Conservation (phyloP, 2,329 filamentous ascomycete species). For the Cladophialophora carrionii region DNA sequence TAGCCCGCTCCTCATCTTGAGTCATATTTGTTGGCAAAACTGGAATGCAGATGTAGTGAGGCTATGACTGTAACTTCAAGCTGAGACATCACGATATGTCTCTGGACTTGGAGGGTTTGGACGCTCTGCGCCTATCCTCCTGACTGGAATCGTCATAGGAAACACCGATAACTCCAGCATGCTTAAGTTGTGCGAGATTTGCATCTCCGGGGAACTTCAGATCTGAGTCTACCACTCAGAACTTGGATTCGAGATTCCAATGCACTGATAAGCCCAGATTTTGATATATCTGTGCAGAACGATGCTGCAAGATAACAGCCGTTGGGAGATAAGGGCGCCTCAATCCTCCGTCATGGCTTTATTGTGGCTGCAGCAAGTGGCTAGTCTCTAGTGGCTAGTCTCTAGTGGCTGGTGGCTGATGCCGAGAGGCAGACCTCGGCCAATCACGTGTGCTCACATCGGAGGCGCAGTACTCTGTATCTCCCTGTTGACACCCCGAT, state of each 20-base stretch:
- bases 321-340: neutral
- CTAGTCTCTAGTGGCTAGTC: neutral
- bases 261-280: conserved; percentile 7
- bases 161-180: neutral
- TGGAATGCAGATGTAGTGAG: conserved; percentile 1
- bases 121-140: neutral
- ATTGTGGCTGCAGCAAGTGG: neutral
- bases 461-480: neutral
- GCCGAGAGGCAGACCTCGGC: neutral
- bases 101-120: neutral
- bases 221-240: conserved; percentile 7
- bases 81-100: conserved; percentile 6
- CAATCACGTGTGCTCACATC: neutral
- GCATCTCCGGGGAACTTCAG: conserved; percentile 27
- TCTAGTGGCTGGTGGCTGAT: too few species aligned
- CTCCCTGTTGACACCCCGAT: neutral
- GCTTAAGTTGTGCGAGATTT: neutral
- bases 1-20: conserved; percentile 25
- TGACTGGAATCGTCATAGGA: neutral
- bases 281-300: neutral
- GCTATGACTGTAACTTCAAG: neutral
- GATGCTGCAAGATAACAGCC: neutral
- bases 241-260: neutral
- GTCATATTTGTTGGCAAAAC: conserved; percentile 22
- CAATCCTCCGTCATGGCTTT: neutral